Percentiles rank a stretch among this genome's conserved stretches.
These are phyloP conservation scores for Apostasia shenzhenica DNA, from an alignment of 106 monocot genomes.

Conservation along the genomic window DNA sequence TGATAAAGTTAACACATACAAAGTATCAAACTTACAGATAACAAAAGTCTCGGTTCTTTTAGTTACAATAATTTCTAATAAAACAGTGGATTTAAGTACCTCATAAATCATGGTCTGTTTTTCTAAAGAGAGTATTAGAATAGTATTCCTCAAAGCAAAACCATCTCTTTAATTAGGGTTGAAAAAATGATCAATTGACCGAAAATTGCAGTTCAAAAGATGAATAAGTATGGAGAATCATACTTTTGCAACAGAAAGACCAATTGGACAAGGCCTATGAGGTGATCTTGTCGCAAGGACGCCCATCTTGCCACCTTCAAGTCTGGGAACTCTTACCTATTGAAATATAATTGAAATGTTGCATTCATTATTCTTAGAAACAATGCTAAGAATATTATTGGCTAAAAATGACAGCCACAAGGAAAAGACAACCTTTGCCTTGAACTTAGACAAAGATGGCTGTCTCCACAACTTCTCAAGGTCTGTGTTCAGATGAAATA, in stretches of 20 bases:
- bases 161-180: background rate
- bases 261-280: conserved; percentile 93
- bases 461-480: conserved; percentile 93
- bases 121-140: too few species aligned
- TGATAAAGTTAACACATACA: too few species aligned
- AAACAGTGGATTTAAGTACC: too few species aligned
- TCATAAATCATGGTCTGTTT: too few species aligned
- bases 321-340: conserved; percentile 94
- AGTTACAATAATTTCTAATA: too few species aligned
- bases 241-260: conserved; percentile 96
- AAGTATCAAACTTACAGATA: too few species aligned
- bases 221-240: conserved; percentile 1
- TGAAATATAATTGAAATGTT: background rate
- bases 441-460: conserved; percentile 73
- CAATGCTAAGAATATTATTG: background rate
- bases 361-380: conserved; percentile 4
- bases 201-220: background rate
- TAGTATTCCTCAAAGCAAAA: background rate
- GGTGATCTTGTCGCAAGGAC: conserved; percentile 96
- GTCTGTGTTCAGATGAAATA: conserved; percentile 92
- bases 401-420: background rate
- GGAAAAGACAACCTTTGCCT: conserved; percentile 66
- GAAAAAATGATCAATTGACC: background rate
- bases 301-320: conserved; percentile 86
- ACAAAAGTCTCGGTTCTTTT: too few species aligned